These are phyloP conservation scores for Phycomyces nitens DNA, from an alignment of 192 early-diverging fungal genomes.

Conservation along the genomic window DNA sequence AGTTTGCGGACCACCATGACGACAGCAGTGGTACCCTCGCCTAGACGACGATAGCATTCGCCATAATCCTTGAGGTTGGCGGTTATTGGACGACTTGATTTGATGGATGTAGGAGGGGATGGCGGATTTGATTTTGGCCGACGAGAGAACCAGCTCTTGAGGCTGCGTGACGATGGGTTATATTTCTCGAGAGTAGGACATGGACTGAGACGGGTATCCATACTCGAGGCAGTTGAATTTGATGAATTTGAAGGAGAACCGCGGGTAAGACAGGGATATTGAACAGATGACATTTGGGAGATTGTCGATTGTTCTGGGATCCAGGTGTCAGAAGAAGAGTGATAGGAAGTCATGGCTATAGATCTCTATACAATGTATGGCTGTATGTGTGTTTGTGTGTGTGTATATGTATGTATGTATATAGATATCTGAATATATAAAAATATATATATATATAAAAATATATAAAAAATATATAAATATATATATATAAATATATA, in stretches of 20 bases:
- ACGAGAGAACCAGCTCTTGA: slow-evolving; percentile 7
- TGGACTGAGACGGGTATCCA: background rate
- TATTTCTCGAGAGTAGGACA: background rate
- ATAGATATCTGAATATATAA: too few relatives aligned
- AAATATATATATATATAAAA: too few relatives aligned
- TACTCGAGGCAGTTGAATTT: slow-evolving; percentile 6
- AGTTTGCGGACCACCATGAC: slow-evolving; percentile 80
- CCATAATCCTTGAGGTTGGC: slow-evolving; percentile 35
- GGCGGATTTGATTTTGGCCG: slow-evolving; percentile 4
- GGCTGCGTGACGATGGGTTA: background rate
- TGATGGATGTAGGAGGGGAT: slow-evolving; percentile 5
- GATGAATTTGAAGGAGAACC: slow-evolving; percentile 3
- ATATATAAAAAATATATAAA: too few relatives aligned
- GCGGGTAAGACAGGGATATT: background rate
- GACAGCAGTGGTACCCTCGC: slow-evolving; percentile 87
- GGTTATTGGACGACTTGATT: slow-evolving; percentile 19
- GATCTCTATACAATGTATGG: too few relatives aligned
- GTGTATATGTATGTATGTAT: too few relatives aligned
- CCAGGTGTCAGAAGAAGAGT: slow-evolving; percentile 5
- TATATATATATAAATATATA: too few relatives aligned
- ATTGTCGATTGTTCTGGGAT: slow-evolving; percentile 7
- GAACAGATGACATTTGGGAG: background rate
- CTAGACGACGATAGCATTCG: slow-evolving; percentile 63
- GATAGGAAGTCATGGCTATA: too few relatives aligned
- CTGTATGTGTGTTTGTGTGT: too few relatives aligned